Conservation (phyloP, 768 basidiomycete genomes). For the Lentinula aciculospora region DNA sequence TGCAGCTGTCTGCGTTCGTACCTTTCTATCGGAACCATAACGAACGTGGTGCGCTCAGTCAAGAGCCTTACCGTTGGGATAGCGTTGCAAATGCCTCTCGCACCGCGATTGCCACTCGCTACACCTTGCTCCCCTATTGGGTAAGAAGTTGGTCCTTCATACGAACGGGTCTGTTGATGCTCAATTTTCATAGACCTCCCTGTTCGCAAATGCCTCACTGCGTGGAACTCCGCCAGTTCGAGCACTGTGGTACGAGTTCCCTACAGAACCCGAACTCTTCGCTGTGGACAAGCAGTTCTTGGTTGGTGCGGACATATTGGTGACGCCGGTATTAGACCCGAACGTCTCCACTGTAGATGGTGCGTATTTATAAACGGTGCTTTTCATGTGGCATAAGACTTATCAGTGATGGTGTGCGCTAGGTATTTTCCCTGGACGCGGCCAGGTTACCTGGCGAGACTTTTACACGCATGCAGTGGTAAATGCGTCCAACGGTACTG, state of each 20-base stretch:
- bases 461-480: constrained; percentile 65
- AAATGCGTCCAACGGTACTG: constrained; percentile 25
- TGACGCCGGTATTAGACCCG: constrained; percentile 70
- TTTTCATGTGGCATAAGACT: not conserved
- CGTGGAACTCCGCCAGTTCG: constrained; percentile 66
- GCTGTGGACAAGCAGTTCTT: constrained; percentile 65
- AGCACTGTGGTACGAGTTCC: constrained; percentile 77
- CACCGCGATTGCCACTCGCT: constrained; percentile 65
- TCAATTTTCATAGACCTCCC: constrained; percentile 47
- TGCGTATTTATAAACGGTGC: constrained; percentile 23
- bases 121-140: constrained; percentile 76
- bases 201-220: constrained; percentile 64
- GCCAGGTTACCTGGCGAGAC: constrained; percentile 58
- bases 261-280: constrained; percentile 60
- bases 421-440: constrained; percentile 66
- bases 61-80: constrained; percentile 81
- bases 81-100: constrained; percentile 71
- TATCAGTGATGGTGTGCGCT: no score
- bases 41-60: constrained; percentile 55
- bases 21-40: constrained; percentile 86
- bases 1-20: constrained; percentile 77
- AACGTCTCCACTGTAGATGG: constrained; percentile 66
- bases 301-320: constrained; percentile 62
- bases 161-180: not conserved
- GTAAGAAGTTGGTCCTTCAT: constrained; percentile 29